Evolutionary conservation across 495 filamentous ascomycete genomes (phyloP).

Genomic region (Cercophora newfieldiana): DNA sequence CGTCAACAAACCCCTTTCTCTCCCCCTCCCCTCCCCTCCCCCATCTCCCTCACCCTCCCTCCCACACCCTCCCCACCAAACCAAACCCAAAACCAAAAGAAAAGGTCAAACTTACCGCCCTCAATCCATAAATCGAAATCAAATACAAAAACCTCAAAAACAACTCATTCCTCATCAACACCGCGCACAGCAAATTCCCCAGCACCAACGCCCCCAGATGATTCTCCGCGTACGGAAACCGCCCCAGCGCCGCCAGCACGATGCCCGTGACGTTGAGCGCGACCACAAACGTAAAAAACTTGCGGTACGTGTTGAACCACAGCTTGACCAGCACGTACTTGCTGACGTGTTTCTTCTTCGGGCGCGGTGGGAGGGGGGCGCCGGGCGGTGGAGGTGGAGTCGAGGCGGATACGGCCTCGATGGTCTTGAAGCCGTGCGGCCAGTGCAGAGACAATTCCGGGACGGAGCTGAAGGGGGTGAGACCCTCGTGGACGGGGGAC

Average conservation of each 20-base stretch:
- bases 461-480: constrained; percentile 38
- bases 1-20: not conserved
- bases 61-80: not conserved
- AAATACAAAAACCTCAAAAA: constrained; percentile 44
- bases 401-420: constrained; percentile 20
- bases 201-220: constrained; percentile 46
- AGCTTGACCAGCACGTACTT: constrained; percentile 42
- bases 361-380: constrained; percentile 3
- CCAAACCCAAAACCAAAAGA: not conserved
- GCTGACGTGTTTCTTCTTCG: constrained; percentile 32
- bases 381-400: constrained; percentile 7
- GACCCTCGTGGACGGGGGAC: constrained; percentile 42
- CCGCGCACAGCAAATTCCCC: constrained; percentile 44
- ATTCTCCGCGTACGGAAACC: constrained; percentile 43
- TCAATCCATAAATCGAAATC: constrained; percentile 43
- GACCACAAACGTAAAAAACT: constrained; percentile 46
- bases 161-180: constrained; percentile 46
- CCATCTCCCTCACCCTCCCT: not conserved
- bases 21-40: not conserved
- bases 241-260: constrained; percentile 36
- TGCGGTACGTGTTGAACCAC: constrained; percentile 51
- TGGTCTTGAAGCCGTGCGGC: constrained; percentile 22
- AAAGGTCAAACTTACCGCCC: constrained; percentile 22
- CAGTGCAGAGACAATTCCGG: constrained; percentile 33
- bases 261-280: constrained; percentile 42